Base-by-base conservation (phyloP, 1,284 basidiomycete genomes). In the Trametes polyzona region DNA sequence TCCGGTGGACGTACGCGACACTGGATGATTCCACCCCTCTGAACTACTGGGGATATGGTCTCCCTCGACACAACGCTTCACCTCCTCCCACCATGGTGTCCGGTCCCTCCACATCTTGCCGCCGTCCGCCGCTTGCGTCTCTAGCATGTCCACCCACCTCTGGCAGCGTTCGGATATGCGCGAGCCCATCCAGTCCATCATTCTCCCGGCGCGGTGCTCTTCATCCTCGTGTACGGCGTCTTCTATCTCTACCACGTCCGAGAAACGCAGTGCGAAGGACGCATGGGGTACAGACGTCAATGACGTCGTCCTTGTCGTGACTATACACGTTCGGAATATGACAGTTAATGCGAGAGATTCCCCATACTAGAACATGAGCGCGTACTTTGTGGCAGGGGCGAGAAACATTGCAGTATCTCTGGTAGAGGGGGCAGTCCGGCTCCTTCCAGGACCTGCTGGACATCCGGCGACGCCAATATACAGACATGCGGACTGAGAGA, bases 51-150 rank as follows among this genome's bases (percentile, higher is more conserved):
- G 90, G 23, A 86, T 76, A 71, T 83, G 78, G 65, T 93, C 89
- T 3, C 88, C 89, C 68, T 93, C 87, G 4, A 81, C 78, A 70
- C 91, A 93, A 17, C 83, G 78, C 66, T 80, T 78, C 30, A 93
- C 76, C 69, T 93, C 90, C 61, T 91, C 87, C 91, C 91, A 93
- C 90, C 90, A 93, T 2, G 89, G 90, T 11, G 87, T 84, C 52
- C 80, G 77, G 33, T 74, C 58, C 14, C 61, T 66, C 63, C 66
- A 69, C 24, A 61, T 51, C 35, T 60, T 62, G 4, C 72, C 68
- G 50, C 81, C 66, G 24, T 67, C 55, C 3, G 55, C 50, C 0
- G 64, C 55, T 30, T 29, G 44, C 11, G 19, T 56, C 51, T 69
- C 71, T 47, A 71, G 63, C 59, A 65, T 88, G 81, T 61, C 82